Evolutionary conservation across 257 asterid species (phyloP).

Genomic region (Orobanche coerulescens): DNA sequence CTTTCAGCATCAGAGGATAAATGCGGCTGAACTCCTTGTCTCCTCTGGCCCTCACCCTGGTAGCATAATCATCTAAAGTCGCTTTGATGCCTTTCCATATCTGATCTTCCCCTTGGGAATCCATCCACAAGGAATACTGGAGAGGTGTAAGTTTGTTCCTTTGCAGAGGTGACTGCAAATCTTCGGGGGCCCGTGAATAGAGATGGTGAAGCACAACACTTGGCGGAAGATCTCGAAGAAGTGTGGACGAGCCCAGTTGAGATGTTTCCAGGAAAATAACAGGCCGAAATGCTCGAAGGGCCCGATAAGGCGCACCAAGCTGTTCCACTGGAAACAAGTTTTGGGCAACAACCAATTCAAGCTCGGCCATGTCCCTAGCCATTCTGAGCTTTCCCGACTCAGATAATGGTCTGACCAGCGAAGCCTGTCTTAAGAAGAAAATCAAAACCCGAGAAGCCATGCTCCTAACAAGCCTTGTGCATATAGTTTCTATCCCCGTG

Average conservation of each 20-base stretch:
- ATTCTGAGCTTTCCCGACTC: conserved; percentile 94
- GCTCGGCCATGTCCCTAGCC: conserved; percentile 98
- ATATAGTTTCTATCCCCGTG: conserved; percentile 56
- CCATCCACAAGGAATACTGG: conserved; percentile 92
- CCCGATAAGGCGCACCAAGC: conserved; percentile 87
- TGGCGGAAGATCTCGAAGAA: conserved; percentile 79
- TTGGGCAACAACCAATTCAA: conserved; percentile 80
- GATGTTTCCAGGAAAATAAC: conserved; percentile 86
- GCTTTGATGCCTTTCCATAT: conserved; percentile 92
- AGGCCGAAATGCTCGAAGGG: conserved; percentile 92
- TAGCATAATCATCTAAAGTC: conserved; percentile 84
- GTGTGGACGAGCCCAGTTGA: conserved; percentile 74
- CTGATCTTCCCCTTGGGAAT: conserved; percentile 94
- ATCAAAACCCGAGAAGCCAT: conserved; percentile 83
- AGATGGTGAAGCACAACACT: conserved; percentile 89
- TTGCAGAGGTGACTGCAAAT: conserved; percentile 83
- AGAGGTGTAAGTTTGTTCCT: conserved; percentile 74
- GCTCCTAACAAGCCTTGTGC: conserved; percentile 77
- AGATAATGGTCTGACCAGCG: conserved; percentile 85
- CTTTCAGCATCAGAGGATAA: conserved; percentile 69
- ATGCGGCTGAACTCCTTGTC: conserved; percentile 91
- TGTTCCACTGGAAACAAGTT: conserved; percentile 92
- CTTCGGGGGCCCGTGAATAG: conserved; percentile 86
- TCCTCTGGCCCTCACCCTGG: conserved; percentile 62
- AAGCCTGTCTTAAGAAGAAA: conserved; percentile 81